Conservation (phyloP, 768 basidiomycete genomes). For the Leccinellum luteum region DNA sequence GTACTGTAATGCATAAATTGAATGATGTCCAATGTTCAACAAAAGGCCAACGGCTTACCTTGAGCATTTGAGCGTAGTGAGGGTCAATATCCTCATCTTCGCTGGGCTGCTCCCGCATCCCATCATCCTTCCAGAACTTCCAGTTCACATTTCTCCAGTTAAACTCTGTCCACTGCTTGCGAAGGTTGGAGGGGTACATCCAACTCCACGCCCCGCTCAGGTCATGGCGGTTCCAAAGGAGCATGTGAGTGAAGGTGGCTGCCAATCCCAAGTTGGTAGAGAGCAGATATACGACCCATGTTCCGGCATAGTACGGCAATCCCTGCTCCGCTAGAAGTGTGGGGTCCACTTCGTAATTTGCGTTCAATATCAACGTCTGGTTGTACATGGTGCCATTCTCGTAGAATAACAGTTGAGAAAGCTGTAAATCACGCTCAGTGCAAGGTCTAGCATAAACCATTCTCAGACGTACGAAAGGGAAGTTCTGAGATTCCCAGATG, state of each 20-base stretch:
- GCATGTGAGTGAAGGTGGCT: constrained; percentile 52
- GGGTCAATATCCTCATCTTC: constrained; percentile 46
- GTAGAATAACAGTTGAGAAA: constrained; percentile 51
- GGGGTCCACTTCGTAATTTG: constrained; percentile 49
- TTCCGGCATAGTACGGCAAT: constrained; percentile 29
- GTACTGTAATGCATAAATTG: constrained; percentile 22
- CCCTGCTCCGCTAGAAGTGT: constrained; percentile 45
- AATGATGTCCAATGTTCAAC: neutral
- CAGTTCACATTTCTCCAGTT: constrained; percentile 35
- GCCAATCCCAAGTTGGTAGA: constrained; percentile 29
- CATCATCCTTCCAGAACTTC: constrained; percentile 35
- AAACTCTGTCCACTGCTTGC: constrained; percentile 22
- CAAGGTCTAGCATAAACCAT: neutral
- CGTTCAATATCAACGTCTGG: constrained; percentile 51
- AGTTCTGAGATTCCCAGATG: constrained; percentile 54
- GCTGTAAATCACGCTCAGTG: constrained; percentile 20
- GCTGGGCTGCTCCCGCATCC: constrained; percentile 26
- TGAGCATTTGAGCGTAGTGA: constrained; percentile 52
- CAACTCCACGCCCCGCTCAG: constrained; percentile 47
- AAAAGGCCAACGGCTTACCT: constrained; percentile 15
- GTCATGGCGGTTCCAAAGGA: constrained; percentile 54
- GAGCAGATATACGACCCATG: constrained; percentile 22
- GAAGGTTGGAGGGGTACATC: constrained; percentile 34
- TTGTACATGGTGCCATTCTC: constrained; percentile 52
- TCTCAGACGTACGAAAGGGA: constrained; percentile 52